phyloP scores from a whole-genome alignment of 768 basidiomycete genomes.

The Naganishia onofrii region DNA sequence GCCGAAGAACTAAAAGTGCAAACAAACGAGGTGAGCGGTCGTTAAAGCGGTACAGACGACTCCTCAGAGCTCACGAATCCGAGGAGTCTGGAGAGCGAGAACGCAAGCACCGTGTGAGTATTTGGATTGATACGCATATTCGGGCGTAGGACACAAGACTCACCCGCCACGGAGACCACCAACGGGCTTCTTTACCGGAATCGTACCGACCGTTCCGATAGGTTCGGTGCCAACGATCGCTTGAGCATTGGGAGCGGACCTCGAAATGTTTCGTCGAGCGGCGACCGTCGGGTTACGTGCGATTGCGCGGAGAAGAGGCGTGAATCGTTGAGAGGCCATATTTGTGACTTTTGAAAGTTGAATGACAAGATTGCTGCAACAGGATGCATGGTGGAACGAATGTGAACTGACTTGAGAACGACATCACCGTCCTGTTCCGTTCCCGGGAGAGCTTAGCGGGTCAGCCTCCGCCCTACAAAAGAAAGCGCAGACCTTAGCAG shows the following conservation, averaged over 20 bases:
- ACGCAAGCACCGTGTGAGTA: too few relatives aligned
- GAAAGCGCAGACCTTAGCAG: constrained; percentile 22
- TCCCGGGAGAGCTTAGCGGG: constrained; percentile 4
- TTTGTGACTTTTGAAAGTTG: neutral
- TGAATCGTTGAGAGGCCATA: constrained; percentile 13
- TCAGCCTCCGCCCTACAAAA: neutral
- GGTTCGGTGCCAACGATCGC: constrained; percentile 22
- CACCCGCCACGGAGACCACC: constrained; percentile 45
- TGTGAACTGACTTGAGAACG: neutral
- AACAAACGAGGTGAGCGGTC: neutral
- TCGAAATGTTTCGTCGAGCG: constrained; percentile 13
- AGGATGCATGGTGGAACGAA: too few relatives aligned
- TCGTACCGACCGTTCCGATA: constrained; percentile 37
- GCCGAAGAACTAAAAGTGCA: constrained; percentile 61
- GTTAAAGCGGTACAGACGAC: neutral
- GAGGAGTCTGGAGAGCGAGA: constrained; percentile 36
- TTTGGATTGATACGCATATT: neutral
- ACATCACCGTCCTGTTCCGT: neutral
- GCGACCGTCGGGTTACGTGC: neutral
- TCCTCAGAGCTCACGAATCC: constrained; percentile 42
- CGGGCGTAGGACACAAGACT: constrained; percentile 18
- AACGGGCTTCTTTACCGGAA: constrained; percentile 36
- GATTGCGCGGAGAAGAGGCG: constrained; percentile 11
- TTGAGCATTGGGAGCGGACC: neutral
- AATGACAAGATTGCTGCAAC: neutral